Base-by-base conservation (phyloP, 2,329 filamentous ascomycete species). In the Ophiostoma sp. region DNA sequence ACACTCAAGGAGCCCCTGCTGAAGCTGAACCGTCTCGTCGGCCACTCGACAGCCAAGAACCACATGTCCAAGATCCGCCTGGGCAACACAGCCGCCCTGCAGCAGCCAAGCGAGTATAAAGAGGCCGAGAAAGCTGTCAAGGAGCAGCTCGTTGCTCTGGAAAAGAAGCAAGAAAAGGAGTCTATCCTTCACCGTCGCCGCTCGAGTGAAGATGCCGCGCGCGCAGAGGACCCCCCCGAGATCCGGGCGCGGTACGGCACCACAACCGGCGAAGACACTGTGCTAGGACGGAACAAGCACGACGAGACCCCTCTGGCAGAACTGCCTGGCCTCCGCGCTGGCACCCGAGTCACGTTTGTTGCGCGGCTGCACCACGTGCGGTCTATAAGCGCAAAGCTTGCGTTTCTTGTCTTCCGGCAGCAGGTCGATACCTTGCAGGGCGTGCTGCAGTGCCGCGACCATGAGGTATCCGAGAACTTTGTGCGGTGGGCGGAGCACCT, bases 401-500 rank as follows among this genome's bases (percentile, higher is more conserved):
- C 92, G 74, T 97, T 97, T 77, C 81, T 97, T 60, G 85, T 96
- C 69, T 89, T 97, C 75, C 89, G 93, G 68, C 92, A 97, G 78
- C 90, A 93, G 78, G 87, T 90, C 12, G 83, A 85, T 72, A 95
- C 92, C 38, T 86, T 97, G 66, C 93, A 97, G 77, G 93, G 92
- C 71, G 91, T 97, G 2, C 81, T 97, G 55, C 76, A 72, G 77
- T 40, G 14, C 76, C 71, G 80, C 74, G 81, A 87, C 72, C 85
- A 86, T 6, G 81, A 81, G 64, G 83, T 90, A 11, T 89, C 89
- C 1, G 83, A 87, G 69, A 84, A 90, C 74, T 94, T 97, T 84
- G 83, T 97, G 41, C 89, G 91, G 75, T 96, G 92, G 90, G 91
- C 91, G 2, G 91, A 96, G 78, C 91, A 92, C 75, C 81, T 97